These are phyloP conservation scores for Corinectria fuckeliana DNA, from an alignment of 2,329 filamentous ascomycete species.

Conservation along the genomic window DNA sequence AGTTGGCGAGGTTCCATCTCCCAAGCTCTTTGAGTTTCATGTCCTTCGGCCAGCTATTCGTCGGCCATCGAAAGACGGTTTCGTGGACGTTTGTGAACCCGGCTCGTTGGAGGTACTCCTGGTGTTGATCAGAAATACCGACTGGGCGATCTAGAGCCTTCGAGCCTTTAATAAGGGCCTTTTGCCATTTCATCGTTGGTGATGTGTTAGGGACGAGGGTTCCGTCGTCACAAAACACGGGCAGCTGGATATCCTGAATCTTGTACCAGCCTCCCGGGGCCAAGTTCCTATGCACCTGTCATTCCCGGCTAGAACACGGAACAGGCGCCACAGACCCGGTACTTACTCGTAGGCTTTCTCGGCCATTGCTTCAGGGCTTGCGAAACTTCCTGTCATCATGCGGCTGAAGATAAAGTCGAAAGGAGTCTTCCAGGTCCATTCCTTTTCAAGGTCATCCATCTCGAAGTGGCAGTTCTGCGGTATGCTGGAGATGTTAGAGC, in stretches of 20 bases:
- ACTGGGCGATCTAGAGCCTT: conserved; percentile 19
- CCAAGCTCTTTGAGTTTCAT: conserved; percentile 8
- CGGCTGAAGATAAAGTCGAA: conserved; percentile 47
- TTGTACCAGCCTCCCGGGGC: conserved; percentile 42
- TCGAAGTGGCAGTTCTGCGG: conserved; percentile 56
- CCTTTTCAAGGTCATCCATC: conserved; percentile 45
- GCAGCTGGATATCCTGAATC: conserved; percentile 38
- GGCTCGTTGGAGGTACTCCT: not conserved
- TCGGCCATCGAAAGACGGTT: conserved; percentile 1
- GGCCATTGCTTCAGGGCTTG: not conserved
- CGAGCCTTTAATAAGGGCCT: conserved; percentile 34
- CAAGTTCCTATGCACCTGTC: conserved; percentile 21
- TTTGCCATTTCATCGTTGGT: conserved; percentile 16
- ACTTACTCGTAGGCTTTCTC: not conserved
- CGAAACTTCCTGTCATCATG: conserved; percentile 41
- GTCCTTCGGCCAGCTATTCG: conserved; percentile 1
- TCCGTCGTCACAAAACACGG: conserved; percentile 40
- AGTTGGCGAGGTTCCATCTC: not conserved
- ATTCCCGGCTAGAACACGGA: conserved; percentile 3
- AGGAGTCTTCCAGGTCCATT: conserved; percentile 41
- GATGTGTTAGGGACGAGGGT: conserved; percentile 34
- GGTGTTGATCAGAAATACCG: not conserved
- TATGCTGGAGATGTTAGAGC: conserved; percentile 32
- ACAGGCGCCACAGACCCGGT: not conserved
- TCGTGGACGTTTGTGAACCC: conserved; percentile 2